Conservation (phyloP, 2,329 filamentous ascomycete species). For the Davidsoniella neocaledoniae region DNA sequence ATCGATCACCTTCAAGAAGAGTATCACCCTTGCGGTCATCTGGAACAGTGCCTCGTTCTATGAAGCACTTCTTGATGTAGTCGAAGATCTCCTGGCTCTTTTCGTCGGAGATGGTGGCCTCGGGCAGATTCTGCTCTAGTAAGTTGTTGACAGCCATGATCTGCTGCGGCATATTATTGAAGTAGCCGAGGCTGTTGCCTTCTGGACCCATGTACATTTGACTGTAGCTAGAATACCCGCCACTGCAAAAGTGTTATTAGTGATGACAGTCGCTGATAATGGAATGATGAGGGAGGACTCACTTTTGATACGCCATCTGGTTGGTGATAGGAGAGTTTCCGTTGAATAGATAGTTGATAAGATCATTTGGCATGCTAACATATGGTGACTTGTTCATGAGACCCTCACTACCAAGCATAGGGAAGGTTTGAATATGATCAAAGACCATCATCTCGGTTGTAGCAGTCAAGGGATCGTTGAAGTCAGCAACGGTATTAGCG, state of each 20-base stretch:
- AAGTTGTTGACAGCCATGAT: constrained; percentile 83
- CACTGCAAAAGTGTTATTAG: constrained; percentile 2
- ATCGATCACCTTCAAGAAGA: constrained; percentile 55
- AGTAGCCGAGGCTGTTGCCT: constrained; percentile 31
- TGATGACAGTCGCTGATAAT: neutral
- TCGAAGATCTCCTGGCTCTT: constrained; percentile 74
- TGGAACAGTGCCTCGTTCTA: constrained; percentile 53
- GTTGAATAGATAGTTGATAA: constrained; percentile 71
- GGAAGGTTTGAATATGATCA: constrained; percentile 54
- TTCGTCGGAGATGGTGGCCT: constrained; percentile 68
- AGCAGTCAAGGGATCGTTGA: constrained; percentile 1
- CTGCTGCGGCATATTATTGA: constrained; percentile 49
- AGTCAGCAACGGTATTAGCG: constrained; percentile 2
- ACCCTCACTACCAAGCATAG: constrained; percentile 72
- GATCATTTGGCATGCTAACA: constrained; percentile 68
- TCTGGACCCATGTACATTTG: constrained; percentile 13
- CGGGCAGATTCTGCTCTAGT: constrained; percentile 62
- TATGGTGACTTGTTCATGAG: constrained; percentile 72
- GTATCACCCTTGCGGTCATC: constrained; percentile 6
- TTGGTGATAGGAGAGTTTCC: constrained; percentile 15
- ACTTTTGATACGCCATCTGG: constrained; percentile 15
- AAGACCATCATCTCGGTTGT: constrained; percentile 39
- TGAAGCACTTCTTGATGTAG: constrained; percentile 64
- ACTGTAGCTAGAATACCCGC: constrained; percentile 11
- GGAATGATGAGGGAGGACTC: neutral